Evolutionary conservation across 73 alveolate species (phyloP).

Genomic region (Stentor coeruleus): DNA sequence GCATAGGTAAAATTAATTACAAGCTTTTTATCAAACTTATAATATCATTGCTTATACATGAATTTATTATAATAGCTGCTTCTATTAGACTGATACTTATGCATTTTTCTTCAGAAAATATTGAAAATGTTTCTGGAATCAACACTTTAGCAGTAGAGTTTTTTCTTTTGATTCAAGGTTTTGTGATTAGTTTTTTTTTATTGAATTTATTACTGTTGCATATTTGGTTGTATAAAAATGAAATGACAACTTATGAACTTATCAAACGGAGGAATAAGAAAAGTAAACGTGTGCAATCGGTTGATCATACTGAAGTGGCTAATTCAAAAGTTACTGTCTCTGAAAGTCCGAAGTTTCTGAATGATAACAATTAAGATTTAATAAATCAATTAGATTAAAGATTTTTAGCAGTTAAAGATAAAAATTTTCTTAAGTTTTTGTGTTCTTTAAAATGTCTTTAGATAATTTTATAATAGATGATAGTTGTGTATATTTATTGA

Average conservation of each 20-base stretch:
- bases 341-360: neutral
- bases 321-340: neutral
- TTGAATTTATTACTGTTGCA: neutral
- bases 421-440: too few species aligned
- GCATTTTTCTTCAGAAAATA: neutral
- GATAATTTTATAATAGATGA: too few species aligned
- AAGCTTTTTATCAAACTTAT: neutral
- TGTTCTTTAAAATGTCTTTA: too few species aligned
- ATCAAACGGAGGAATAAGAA: neutral
- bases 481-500: too few species aligned
- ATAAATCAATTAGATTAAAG: too few species aligned
- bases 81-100: neutral
- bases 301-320: neutral
- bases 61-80: neutral
- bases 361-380: neutral
- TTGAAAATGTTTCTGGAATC: neutral
- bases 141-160: neutral
- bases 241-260: neutral
- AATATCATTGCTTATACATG: neutral
- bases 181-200: neutral
- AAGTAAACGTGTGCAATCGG: neutral
- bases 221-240: neutral
- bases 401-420: too few species aligned
- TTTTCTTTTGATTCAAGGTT: neutral
- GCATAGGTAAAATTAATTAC: slow-evolving; percentile 38